These are phyloP conservation scores for Withania somnifera DNA, from an alignment of 305 asterid species.

Conservation along the genomic window DNA sequence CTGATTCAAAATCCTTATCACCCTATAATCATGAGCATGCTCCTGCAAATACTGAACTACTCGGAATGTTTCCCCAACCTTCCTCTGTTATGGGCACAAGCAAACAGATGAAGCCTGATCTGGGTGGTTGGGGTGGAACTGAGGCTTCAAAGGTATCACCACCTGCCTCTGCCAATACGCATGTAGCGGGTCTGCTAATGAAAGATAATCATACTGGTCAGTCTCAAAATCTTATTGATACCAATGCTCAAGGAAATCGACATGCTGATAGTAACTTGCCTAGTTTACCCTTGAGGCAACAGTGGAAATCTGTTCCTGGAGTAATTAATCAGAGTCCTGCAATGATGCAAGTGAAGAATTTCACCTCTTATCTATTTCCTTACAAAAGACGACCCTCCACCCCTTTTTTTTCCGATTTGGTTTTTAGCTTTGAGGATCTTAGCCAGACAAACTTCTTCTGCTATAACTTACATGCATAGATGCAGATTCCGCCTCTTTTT, in stretches of 20 bases:
- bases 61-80: constrained; percentile 22
- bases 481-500: background rate
- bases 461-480: background rate
- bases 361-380: constrained; percentile 2
- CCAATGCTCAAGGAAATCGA: constrained; percentile 33
- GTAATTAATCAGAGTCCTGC: constrained; percentile 41
- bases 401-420: background rate
- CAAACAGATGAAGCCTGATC: constrained; percentile 43
- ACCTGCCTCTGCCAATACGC: constrained; percentile 27
- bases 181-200: constrained; percentile 32
- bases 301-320: constrained; percentile 70
- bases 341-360: constrained; percentile 32
- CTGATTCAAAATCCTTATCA: constrained; percentile 31
- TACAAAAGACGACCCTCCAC: background rate
- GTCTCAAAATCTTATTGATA: constrained; percentile 31
- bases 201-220: constrained; percentile 35
- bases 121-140: constrained; percentile 37
- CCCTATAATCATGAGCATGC: constrained; percentile 33
- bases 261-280: constrained; percentile 40
- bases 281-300: constrained; percentile 45
- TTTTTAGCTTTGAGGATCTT: background rate
- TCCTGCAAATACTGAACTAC: constrained; percentile 34
- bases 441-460: background rate
- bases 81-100: constrained; percentile 33
- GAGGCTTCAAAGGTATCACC: constrained; percentile 31